phyloP scores from a whole-genome alignment of 495 filamentous ascomycete genomes.

The Chaetomium tenue region DNA sequence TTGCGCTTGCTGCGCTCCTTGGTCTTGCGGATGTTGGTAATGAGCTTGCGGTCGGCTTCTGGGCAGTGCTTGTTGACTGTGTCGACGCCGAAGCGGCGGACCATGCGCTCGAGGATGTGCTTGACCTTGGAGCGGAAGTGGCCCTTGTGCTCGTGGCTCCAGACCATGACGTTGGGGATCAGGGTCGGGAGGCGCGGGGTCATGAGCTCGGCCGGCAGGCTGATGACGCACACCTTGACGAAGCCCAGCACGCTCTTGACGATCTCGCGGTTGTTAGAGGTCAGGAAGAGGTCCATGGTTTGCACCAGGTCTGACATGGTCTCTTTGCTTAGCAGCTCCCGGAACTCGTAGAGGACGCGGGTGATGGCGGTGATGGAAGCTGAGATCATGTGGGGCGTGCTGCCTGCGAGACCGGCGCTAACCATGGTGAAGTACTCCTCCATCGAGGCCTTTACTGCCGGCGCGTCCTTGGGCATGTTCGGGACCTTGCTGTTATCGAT shows the following conservation, averaged over 20 bases:
- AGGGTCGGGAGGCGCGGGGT: constrained; percentile 67
- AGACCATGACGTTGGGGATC: constrained; percentile 86
- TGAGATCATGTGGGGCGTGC: constrained; percentile 90
- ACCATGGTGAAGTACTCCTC: constrained; percentile 99
- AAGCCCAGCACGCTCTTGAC: constrained; percentile 91
- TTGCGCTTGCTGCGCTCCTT: constrained; percentile 83
- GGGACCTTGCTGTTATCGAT: constrained; percentile 82
- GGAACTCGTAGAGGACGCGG: constrained; percentile 87
- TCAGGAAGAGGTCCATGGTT: constrained; percentile 91
- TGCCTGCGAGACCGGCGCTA: constrained; percentile 86
- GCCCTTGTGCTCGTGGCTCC: constrained; percentile 96
- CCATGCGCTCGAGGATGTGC: constrained; percentile 91
- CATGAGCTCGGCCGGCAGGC: constrained; percentile 73
- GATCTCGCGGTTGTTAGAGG: constrained; percentile 92
- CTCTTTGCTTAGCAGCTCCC: constrained; percentile 52
- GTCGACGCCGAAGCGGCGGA: constrained; percentile 83
- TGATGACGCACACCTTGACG: constrained; percentile 90
- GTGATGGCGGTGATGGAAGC: constrained; percentile 91
- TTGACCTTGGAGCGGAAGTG: constrained; percentile 95
- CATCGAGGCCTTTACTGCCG: constrained; percentile 70
- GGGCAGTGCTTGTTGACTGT: constrained; percentile 71
- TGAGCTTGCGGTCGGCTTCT: constrained; percentile 82
- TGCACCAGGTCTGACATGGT: constrained; percentile 75
- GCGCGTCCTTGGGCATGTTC: constrained; percentile 76
- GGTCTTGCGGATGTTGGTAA: constrained; percentile 89